These are phyloP conservation scores for Raffaelea deltoideospora DNA, from an alignment of 2,329 filamentous ascomycete genomes.

Conservation along the genomic window DNA sequence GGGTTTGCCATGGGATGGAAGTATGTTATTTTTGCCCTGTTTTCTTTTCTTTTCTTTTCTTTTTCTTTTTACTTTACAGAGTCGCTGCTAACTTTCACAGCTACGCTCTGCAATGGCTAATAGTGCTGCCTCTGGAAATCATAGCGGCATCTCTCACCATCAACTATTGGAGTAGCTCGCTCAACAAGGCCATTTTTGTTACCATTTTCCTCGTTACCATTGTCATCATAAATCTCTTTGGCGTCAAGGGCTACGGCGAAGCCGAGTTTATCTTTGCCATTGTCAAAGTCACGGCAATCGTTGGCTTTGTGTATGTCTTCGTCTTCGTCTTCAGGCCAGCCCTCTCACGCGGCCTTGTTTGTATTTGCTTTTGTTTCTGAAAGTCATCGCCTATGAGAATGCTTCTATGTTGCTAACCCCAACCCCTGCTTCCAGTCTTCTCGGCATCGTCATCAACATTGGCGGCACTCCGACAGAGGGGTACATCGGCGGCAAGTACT, in stretches of 20 bases:
- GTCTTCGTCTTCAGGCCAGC: not conserved
- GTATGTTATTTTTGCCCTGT: constrained; percentile 38
- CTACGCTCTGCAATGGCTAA: constrained; percentile 78
- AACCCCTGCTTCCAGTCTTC: constrained; percentile 37
- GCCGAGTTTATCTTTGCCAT: constrained; percentile 79
- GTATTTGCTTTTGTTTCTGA: not conserved
- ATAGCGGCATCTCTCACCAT: constrained; percentile 78
- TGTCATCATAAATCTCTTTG: constrained; percentile 71
- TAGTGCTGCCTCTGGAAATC: constrained; percentile 70
- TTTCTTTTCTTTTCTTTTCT: not conserved
- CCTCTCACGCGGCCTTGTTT: not conserved
- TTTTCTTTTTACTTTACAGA: not conserved
- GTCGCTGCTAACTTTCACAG: constrained; percentile 23
- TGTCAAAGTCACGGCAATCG: constrained; percentile 71
- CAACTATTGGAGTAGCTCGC: constrained; percentile 54
- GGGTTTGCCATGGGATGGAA: constrained; percentile 95
- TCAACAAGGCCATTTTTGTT: constrained; percentile 64
- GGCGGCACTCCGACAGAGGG: constrained; percentile 58
- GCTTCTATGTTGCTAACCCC: not conserved
- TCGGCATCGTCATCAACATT: constrained; percentile 74
- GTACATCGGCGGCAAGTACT: constrained; percentile 70
- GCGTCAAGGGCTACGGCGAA: constrained; percentile 78
- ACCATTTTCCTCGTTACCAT: constrained; percentile 66
- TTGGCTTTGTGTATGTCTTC: constrained; percentile 64
- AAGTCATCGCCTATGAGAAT: constrained; percentile 1